Conservation (phyloP, 73 alveolate species). For the Tetrahymena thermophila region DNA sequence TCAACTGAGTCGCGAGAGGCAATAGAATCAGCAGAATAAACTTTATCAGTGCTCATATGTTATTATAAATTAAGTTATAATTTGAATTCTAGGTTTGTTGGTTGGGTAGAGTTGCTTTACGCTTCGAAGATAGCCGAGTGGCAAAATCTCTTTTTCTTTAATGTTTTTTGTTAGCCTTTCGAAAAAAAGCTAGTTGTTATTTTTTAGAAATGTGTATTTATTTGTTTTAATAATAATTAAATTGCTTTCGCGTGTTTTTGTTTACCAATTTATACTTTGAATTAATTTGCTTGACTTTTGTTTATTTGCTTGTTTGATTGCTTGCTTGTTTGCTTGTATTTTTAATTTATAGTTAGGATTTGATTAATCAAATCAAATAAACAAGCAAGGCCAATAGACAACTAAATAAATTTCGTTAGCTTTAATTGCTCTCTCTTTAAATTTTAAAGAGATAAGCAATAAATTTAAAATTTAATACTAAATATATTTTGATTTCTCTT, state of each 20-base stretch:
- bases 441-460: neutral
- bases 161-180: neutral
- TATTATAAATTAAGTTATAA: neutral
- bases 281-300: neutral
- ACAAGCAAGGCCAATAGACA: neutral
- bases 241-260: neutral
- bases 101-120: neutral
- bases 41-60: neutral
- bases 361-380: neutral
- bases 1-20: neutral
- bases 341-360: neutral
- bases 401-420: neutral
- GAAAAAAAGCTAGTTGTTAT: neutral
- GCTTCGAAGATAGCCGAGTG: neutral
- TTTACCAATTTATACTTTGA: neutral
- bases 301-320: neutral
- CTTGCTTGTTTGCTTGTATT: neutral
- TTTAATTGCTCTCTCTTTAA: neutral
- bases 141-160: neutral
- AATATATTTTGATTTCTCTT: neutral
- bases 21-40: neutral
- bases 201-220: neutral
- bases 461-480: neutral
- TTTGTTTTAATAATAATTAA: neutral
- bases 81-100: neutral